phyloP scores from a whole-genome alignment of 371 early-diverging fungal genomes.

The Homolaphlyctis polyrhiza region DNA sequence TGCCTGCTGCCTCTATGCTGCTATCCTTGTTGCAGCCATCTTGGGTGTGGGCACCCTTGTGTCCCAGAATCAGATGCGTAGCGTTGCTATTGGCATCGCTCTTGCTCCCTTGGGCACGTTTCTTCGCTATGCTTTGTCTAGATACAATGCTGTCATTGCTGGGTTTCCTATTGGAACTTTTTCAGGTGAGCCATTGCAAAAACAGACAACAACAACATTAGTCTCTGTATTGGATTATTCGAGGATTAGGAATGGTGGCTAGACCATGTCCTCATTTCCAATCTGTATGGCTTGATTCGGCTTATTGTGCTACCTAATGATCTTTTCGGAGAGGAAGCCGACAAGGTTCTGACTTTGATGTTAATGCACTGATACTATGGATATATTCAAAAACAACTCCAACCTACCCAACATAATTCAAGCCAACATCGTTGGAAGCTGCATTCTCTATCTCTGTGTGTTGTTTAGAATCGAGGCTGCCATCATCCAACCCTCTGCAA shows the following conservation, averaged over 20 bases:
- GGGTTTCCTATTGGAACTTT: slow-evolving; percentile 21
- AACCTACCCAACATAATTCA: too few species aligned
- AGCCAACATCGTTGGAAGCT: slow-evolving; percentile 21
- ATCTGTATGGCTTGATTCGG: too few species aligned
- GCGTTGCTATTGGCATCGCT: neutral
- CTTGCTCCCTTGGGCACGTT: slow-evolving; percentile 9
- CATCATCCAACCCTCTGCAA: too few species aligned
- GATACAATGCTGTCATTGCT: slow-evolving; percentile 3
- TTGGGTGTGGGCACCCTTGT: neutral
- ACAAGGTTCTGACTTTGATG: too few species aligned
- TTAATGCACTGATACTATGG: too few species aligned
- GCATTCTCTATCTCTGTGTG: slow-evolving; percentile 5
- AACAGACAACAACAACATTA: too few species aligned
- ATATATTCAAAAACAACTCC: too few species aligned
- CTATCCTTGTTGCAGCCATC: neutral
- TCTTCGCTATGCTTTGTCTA: slow-evolving; percentile 9
- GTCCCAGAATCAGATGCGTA: too few species aligned
- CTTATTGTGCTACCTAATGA: too few species aligned
- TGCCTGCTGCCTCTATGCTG: neutral
- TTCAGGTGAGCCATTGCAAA: slow-evolving; percentile 9
- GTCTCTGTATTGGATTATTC: slow-evolving; percentile 1
- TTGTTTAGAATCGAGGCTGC: neutral
- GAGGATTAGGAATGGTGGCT: too few species aligned
- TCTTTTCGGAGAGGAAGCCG: too few species aligned
- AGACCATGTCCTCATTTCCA: too few species aligned